These are phyloP conservation scores for Penicillium coffeae DNA, from an alignment of 495 filamentous ascomycete genomes.

Conservation along the genomic window DNA sequence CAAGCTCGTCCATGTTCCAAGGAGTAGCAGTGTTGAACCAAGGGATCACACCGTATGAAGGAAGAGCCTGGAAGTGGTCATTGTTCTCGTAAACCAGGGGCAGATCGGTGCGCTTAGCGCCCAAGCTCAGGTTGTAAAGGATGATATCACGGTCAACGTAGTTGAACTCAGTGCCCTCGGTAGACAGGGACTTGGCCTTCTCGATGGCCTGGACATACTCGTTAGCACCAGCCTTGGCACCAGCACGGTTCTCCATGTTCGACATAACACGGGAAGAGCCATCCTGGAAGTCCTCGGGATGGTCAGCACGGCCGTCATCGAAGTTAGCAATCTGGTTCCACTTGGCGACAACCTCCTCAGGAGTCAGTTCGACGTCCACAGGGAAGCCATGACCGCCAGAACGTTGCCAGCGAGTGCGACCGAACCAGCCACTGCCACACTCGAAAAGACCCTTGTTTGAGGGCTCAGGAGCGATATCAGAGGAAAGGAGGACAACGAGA, in stretches of 20 bases:
- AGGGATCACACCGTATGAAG: slow-evolving; percentile 92
- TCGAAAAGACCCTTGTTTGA: slow-evolving; percentile 91
- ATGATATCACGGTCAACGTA: slow-evolving; percentile 86
- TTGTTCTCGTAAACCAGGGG: slow-evolving; percentile 82
- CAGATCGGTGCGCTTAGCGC: slow-evolving; percentile 89
- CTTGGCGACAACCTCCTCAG: slow-evolving; percentile 74
- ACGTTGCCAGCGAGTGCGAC: slow-evolving; percentile 91
- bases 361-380: slow-evolving; percentile 78
- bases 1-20: slow-evolving; percentile 75
- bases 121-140: slow-evolving; percentile 92
- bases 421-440: slow-evolving; percentile 93
- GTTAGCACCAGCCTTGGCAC: slow-evolving; percentile 44
- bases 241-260: slow-evolving; percentile 73
- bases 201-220: slow-evolving; percentile 66
- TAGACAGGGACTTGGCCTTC: slow-evolving; percentile 66
- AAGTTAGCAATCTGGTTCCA: slow-evolving; percentile 84
- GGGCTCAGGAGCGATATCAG: slow-evolving; percentile 79
- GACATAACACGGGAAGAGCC: slow-evolving; percentile 85
- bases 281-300: slow-evolving; percentile 75
- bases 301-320: slow-evolving; percentile 83
- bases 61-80: slow-evolving; percentile 88
- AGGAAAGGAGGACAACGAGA: slow-evolving; percentile 80
- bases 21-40: slow-evolving; percentile 81
- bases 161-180: slow-evolving; percentile 71
- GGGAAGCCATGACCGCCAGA: slow-evolving; percentile 90